These are phyloP conservation scores for Epichloe scottii DNA, from an alignment of 2,329 filamentous ascomycete genomes.

Conservation along the genomic window DNA sequence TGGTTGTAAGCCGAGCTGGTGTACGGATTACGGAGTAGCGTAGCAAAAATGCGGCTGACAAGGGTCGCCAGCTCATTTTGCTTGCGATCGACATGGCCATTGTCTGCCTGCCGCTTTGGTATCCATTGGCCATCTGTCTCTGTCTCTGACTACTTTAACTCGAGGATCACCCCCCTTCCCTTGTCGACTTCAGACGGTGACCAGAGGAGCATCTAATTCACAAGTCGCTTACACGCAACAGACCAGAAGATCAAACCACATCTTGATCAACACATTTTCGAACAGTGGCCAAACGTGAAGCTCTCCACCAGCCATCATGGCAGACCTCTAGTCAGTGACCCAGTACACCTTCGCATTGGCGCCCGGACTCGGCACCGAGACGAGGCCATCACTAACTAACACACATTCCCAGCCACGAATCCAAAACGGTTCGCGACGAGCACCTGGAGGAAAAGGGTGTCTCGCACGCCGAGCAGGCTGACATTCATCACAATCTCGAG, in stretches of 20 bases:
- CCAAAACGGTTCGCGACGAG: constrained; percentile 9
- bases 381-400: constrained; percentile 1
- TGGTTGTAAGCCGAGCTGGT: background rate
- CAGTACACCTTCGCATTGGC: background rate
- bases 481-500: constrained; percentile 27
- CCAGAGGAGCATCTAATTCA: background rate
- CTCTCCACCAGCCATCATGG: constrained; percentile 10
- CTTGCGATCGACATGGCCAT: constrained; percentile 8
- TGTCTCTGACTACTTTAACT: constrained; percentile 6
- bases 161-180: constrained; percentile 3
- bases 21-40: background rate
- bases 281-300: background rate
- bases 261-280: background rate
- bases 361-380: background rate
- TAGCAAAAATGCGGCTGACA: background rate
- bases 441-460: constrained; percentile 16
- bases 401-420: constrained; percentile 4
- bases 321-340: constrained; percentile 10
- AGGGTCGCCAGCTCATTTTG: background rate
- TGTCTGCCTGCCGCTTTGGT: constrained; percentile 7
- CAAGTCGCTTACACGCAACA: background rate
- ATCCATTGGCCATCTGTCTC: constrained; percentile 3
- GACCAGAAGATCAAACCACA: background rate
- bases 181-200: background rate
- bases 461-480: constrained; percentile 19